phyloP scores from a whole-genome alignment of 305 asterid species.

The Fraxinus baroniana region DNA sequence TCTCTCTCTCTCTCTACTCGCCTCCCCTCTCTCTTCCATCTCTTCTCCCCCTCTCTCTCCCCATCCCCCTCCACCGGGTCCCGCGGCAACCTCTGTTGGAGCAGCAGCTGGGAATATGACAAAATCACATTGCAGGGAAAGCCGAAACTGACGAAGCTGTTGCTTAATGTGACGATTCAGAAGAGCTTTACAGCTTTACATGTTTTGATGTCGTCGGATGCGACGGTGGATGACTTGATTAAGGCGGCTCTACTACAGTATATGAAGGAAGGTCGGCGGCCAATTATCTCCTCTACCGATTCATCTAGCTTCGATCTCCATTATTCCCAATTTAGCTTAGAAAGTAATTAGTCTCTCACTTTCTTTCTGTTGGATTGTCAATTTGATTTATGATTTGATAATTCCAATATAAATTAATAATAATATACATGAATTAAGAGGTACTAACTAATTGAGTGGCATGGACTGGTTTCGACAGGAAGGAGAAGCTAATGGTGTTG shows the following conservation, averaged over 20 bases:
- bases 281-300: conserved; percentile 37
- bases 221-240: conserved; percentile 68
- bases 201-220: conserved; percentile 62
- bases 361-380: not conserved
- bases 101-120: too few relatives aligned
- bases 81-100: too few relatives aligned
- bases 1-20: too few relatives aligned
- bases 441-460: not conserved
- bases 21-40: too few relatives aligned
- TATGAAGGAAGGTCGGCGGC: conserved; percentile 66
- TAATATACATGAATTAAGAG: not conserved
- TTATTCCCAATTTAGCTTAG: conserved; percentile 86
- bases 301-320: conserved; percentile 64
- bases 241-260: conserved; percentile 66
- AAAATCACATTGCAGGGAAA: not conserved
- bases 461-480: conserved; percentile 57
- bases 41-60: too few relatives aligned
- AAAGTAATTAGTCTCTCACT: conserved; percentile 44
- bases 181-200: conserved; percentile 74
- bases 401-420: not conserved
- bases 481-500: conserved; percentile 54
- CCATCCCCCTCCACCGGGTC: too few relatives aligned
- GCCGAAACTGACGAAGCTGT: conserved; percentile 52
- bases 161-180: conserved; percentile 73
- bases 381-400: not conserved